Conservation (phyloP, 805 yeast species). For the Saccharomycopsis fermentans region DNA sequence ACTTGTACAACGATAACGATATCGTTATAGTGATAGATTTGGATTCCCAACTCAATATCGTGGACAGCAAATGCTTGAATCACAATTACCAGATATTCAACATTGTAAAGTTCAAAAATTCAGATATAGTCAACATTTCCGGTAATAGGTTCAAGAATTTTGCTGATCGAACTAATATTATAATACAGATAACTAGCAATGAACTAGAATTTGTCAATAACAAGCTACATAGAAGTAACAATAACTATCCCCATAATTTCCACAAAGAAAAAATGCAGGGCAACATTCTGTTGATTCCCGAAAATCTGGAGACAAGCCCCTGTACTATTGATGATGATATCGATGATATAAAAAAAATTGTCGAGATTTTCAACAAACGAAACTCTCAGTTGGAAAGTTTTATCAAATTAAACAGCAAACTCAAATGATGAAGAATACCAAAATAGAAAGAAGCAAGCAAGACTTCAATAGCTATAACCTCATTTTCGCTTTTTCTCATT, state of each 20-base stretch:
- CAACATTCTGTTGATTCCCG: background rate
- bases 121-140: background rate
- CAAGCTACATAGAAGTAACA: background rate
- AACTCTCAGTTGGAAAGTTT: conserved; percentile 16
- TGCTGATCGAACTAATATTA: conserved; percentile 2
- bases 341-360: conserved; percentile 12
- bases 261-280: background rate
- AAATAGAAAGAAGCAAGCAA: too few species aligned
- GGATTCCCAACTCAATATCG: conserved; percentile 12
- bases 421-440: background rate
- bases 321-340: conserved; percentile 3
- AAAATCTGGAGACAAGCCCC: background rate
- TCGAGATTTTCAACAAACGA: conserved; percentile 13
- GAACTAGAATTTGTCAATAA: background rate
- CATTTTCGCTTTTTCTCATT: too few species aligned
- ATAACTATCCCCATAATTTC: conserved; percentile 7
- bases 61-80: conserved; percentile 11
- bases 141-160: conserved; percentile 1
- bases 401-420: conserved; percentile 8
- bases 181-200: conserved; percentile 1
- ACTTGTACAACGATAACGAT: conserved; percentile 8
- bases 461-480: too few species aligned
- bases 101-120: conserved; percentile 6
- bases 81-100: conserved; percentile 13
- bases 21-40: conserved; percentile 13